Conservation (phyloP, 176 grass and related monocot species). For the Eragrostis nindensis region DNA sequence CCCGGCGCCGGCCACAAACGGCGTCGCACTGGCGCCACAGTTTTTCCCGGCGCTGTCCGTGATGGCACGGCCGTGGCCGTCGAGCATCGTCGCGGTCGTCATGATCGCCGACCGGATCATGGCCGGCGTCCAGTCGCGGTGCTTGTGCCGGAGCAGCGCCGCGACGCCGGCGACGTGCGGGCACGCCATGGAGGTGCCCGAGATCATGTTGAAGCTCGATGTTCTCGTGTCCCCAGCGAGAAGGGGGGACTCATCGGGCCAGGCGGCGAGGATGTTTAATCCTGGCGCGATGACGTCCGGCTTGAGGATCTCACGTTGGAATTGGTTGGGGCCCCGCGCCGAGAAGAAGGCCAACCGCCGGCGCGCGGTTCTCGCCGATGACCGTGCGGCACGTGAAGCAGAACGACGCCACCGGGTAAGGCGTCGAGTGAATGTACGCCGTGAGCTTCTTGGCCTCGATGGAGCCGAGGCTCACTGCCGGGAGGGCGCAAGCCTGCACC, state of each 20-base stretch:
- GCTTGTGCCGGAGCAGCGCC: neutral
- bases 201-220: too few relatives aligned
- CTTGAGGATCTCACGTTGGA: slow-evolving; percentile 36
- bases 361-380: slow-evolving; percentile 30
- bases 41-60: neutral
- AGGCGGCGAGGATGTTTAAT: slow-evolving; percentile 36
- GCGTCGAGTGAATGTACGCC: slow-evolving; percentile 3
- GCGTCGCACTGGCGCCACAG: slow-evolving; percentile 29
- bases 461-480: slow-evolving; percentile 3
- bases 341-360: slow-evolving; percentile 36
- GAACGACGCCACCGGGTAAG: slow-evolving; percentile 20
- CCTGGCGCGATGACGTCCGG: slow-evolving; percentile 43
- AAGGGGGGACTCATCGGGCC: slow-evolving; percentile 1
- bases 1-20: slow-evolving; percentile 32
- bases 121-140: slow-evolving; percentile 43
- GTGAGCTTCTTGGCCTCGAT: neutral
- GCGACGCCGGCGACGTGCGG: too few relatives aligned
- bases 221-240: neutral
- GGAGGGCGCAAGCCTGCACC: slow-evolving; percentile 30
- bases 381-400: neutral
- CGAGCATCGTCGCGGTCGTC: slow-evolving; percentile 44
- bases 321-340: neutral
- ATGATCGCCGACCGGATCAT: slow-evolving; percentile 56
- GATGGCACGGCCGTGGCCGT: slow-evolving; percentile 33
- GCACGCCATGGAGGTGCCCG: too few relatives aligned